A percentile compares a stretch with the other conserved stretches of the same genome.
Conservation (phyloP, 148 eudicot genomes). For the Camellia japonica region DNA sequence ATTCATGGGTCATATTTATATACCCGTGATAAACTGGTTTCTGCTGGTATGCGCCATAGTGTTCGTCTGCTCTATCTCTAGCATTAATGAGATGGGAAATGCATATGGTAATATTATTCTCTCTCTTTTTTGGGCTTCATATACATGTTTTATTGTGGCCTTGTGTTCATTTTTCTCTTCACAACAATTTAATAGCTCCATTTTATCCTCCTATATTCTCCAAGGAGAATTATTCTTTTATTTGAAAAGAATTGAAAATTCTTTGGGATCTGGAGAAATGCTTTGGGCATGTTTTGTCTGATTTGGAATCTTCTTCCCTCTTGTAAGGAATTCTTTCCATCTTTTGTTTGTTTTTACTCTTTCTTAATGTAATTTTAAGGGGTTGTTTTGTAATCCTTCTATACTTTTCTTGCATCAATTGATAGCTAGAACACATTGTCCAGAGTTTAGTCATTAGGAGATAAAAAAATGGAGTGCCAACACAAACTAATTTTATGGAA, state of each 20-base stretch:
- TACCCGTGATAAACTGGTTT: conserved; percentile 97
- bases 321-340: too few relatives aligned
- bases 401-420: too few relatives aligned
- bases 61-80: conserved; percentile 76
- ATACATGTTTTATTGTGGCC: too few relatives aligned
- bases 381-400: too few relatives aligned
- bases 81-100: conserved; percentile 85
- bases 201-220: not conserved
- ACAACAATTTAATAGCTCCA: too few relatives aligned
- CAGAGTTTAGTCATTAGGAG: too few relatives aligned
- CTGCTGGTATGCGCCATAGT: conserved; percentile 70
- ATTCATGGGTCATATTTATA: conserved; percentile 97
- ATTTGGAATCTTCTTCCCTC: not conserved
- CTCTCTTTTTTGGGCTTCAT: conserved; percentile 1
- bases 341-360: too few relatives aligned
- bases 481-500: too few relatives aligned
- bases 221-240: not conserved
- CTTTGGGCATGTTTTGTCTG: not conserved
- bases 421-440: too few relatives aligned
- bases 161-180: not conserved
- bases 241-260: not conserved
- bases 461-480: too few relatives aligned
- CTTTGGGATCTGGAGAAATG: not conserved
- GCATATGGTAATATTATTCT: conserved; percentile 71
- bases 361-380: too few relatives aligned